Percentiles rank a stretch among this genome's conserved stretches.
Conservation (phyloP, 2,329 filamentous ascomycete genomes). For the Colletotrichum euphorbiae region DNA sequence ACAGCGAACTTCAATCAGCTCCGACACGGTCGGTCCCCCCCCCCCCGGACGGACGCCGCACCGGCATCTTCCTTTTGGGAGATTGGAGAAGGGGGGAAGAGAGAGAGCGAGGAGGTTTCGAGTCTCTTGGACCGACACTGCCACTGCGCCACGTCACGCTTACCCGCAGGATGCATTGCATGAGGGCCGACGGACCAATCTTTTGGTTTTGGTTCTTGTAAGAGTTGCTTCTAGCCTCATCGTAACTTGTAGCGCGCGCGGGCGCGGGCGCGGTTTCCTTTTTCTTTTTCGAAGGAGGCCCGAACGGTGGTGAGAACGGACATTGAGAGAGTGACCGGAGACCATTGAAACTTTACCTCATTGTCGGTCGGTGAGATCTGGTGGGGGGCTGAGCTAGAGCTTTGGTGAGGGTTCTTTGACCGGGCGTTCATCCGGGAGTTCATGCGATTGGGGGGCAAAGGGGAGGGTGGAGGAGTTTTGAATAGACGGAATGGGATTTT, state of each 20-base stretch:
- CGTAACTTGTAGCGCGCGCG: no score
- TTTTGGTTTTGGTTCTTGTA: no score
- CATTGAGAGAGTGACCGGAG: background rate
- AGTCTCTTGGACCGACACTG: constrained; percentile 9
- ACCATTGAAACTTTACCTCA: background rate
- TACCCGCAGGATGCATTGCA: constrained; percentile 11
- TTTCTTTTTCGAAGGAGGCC: no score
- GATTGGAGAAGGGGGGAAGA: background rate
- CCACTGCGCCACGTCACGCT: constrained; percentile 16
- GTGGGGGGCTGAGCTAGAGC: background rate
- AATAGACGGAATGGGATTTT: background rate
- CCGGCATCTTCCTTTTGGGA: background rate
- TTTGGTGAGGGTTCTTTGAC: background rate
- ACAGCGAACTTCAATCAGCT: no score
- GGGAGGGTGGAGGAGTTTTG: no score
- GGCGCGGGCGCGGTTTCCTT: no score
- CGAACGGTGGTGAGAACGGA: no score
- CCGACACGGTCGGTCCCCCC: no score
- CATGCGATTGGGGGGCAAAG: constrained; percentile 4
- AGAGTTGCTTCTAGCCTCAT: no score
- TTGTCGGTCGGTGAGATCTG: background rate
- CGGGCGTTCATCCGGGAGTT: constrained; percentile 14
- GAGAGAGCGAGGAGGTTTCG: background rate
- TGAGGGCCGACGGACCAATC: background rate
- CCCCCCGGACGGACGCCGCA: no score